Evolutionary conservation across 768 basidiomycete species (phyloP).

Genomic region (Neoboletus subvelutipes): DNA sequence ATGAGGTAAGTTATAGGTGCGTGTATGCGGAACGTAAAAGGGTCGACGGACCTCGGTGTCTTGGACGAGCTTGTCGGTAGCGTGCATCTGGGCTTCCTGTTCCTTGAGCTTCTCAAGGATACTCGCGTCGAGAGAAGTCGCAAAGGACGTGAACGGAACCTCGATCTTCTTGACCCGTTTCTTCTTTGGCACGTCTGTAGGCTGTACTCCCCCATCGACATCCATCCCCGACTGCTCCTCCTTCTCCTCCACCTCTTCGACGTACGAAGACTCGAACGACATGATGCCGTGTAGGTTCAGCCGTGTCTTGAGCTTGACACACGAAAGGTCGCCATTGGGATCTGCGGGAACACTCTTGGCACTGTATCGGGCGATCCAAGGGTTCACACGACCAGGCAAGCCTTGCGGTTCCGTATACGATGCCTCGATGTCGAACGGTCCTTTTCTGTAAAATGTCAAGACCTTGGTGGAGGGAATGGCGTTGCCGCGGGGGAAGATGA

Average conservation of each 20-base stretch:
- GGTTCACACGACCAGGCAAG: constrained; percentile 80
- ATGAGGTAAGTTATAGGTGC: background rate
- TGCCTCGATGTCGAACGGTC: constrained; percentile 86
- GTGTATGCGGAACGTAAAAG: constrained; percentile 1
- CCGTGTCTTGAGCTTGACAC: constrained; percentile 89
- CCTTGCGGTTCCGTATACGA: constrained; percentile 68
- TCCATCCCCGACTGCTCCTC: constrained; percentile 72
- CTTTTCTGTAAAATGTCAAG: constrained; percentile 90
- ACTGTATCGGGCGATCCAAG: constrained; percentile 80
- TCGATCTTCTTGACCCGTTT: constrained; percentile 87
- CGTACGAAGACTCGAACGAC: constrained; percentile 83
- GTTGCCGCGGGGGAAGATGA: constrained; percentile 88
- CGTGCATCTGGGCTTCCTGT: constrained; percentile 85
- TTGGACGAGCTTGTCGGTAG: constrained; percentile 91
- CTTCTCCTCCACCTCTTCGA: constrained; percentile 78
- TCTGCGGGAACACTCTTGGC: constrained; percentile 77
- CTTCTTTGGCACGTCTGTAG: constrained; percentile 59
- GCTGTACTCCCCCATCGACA: constrained; percentile 51
- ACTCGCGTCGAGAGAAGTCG: constrained; percentile 62
- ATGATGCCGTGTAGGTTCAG: constrained; percentile 84
- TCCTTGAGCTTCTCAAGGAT: constrained; percentile 69
- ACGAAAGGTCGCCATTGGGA: constrained; percentile 68
- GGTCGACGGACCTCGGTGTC: constrained; percentile 82
- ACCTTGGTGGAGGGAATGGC: constrained; percentile 90
- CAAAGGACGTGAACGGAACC: constrained; percentile 66